Base-by-base conservation (phyloP, 1,139 yeast genomes). In the Zygosaccharomyces pseudobailii region DNA sequence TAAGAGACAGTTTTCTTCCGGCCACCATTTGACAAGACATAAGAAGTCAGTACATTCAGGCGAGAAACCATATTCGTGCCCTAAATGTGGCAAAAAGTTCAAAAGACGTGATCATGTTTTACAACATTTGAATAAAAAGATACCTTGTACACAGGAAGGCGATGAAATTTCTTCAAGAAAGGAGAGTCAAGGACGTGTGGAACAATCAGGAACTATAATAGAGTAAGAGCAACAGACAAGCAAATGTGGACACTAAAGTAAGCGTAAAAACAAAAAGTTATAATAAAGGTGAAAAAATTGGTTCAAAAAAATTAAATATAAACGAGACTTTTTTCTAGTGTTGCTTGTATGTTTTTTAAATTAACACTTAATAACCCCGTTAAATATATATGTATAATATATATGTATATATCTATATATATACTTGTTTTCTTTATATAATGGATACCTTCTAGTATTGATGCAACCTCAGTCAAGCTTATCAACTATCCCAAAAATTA, bases 401-500 rank as follows among this genome's bases (percentile, higher is more conserved):
- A 21, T 36, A 7, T 3, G 10, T 36, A 13, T 13, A 13, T 13
- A 13, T 13, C 17, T 13, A 13, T 13, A n/a, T n/a, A 20, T 36
- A 36, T 32, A 32, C 10, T 21, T 39, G 22, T 24, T 38, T 20
- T 39, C 33, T 28, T 31, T n/a, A 28, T 39, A 27, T 39, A 24
- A 24, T 22, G 37, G 30, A 25, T 41, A 41, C 32, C 23, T 10
- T 34, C 20, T 36, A 21, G 32, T 36, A 30, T 42, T 20, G 20
- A 42, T 27, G 22, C 37, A 7, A 13, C 23, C 2, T 27, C 40
- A 47, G 27, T 36, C 43, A 42, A 53, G 38, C 27, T 41, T 28
- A 28, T 70, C 76, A 49, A 82, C 76, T 76, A 82, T 75, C 22
- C 66, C 61, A 52, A 81, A 77, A 31, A 83, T 71, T 51, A 74